Percentiles rank a stretch among this genome's conserved stretches.
Conservation (phyloP, 2,329 filamentous ascomycete genomes). For the Phoma sp. region DNA sequence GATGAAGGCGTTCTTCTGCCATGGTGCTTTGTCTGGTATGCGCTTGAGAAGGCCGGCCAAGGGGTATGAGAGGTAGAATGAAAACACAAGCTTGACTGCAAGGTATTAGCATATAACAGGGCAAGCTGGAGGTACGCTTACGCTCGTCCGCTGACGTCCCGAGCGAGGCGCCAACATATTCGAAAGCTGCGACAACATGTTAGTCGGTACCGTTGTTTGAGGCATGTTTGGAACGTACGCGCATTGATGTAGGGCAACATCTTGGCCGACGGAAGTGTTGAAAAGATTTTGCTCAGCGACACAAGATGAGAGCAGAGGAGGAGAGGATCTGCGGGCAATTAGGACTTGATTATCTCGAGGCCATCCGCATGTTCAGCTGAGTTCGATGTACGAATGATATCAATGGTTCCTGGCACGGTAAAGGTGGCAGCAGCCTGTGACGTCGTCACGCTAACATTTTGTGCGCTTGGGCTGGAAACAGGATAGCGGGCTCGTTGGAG, state of each 20-base stretch:
- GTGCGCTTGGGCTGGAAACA: not conserved
- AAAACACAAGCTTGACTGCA: constrained; percentile 88
- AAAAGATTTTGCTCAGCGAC: not conserved
- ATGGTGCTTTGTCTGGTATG: constrained; percentile 82
- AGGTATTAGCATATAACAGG: constrained; percentile 18
- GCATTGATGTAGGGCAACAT: constrained; percentile 71
- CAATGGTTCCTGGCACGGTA: constrained; percentile 13
- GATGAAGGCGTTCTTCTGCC: constrained; percentile 86
- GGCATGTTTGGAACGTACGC: constrained; percentile 54
- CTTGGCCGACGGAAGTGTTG: constrained; percentile 9
- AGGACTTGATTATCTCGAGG: constrained; percentile 18
- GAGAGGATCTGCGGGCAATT: not conserved
- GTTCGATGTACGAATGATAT: constrained; percentile 9
- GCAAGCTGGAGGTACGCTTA: constrained; percentile 45
- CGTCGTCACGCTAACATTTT: constrained; percentile 24
- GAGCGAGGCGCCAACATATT: constrained; percentile 61
- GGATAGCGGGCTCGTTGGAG: not conserved
- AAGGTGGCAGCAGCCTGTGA: constrained; percentile 20
- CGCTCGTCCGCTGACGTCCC: constrained; percentile 71
- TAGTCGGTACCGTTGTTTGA: constrained; percentile 8
- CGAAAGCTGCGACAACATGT: constrained; percentile 59
- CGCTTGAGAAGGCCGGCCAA: constrained; percentile 88
- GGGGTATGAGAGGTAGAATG: constrained; percentile 91
- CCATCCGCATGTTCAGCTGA: constrained; percentile 21
- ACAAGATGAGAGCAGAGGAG: not conserved